Percentiles rank a stretch among this genome's conserved stretches.
Conservation (phyloP, 2,329 filamentous ascomycete species). For the Apiospora kogelbergensis region DNA sequence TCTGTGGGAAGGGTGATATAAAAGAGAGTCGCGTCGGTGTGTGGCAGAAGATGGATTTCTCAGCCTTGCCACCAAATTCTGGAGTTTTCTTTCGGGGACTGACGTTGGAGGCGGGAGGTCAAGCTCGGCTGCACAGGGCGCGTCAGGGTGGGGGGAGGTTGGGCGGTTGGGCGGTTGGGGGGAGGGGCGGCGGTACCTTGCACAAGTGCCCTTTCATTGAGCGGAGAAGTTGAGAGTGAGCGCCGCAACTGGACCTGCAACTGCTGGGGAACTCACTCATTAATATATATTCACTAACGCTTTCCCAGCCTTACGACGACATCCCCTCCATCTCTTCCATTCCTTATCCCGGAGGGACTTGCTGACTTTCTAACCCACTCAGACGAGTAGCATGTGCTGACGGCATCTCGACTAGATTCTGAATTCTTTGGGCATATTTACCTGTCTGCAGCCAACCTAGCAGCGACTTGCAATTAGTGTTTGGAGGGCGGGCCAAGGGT, state of each 20-base stretch:
- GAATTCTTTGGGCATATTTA: neutral
- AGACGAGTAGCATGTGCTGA: constrained; percentile 16
- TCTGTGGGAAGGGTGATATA: constrained; percentile 5
- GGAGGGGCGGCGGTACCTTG: neutral
- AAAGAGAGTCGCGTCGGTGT: constrained; percentile 19
- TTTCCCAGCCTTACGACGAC: neutral
- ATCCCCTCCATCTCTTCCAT: constrained; percentile 13
- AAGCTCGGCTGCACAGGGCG: neutral
- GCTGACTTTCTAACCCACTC: constrained; percentile 8
- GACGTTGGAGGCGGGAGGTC: too few species aligned
- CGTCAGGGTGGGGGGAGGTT: neutral
- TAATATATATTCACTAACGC: too few species aligned
- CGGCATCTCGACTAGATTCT: neutral
- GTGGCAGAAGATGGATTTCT: constrained; percentile 32
- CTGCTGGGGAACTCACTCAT: too few species aligned
- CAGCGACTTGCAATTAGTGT: neutral
- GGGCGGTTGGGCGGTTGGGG: neutral
- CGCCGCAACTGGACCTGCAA: too few species aligned
- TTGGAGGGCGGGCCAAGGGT: neutral
- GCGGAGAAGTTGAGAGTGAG: neutral
- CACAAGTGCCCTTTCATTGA: constrained; percentile 3
- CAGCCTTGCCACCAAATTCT: constrained; percentile 43
- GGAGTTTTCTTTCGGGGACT: neutral
- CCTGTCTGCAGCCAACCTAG: neutral
- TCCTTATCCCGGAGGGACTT: constrained; percentile 11